Conservation (phyloP, 495 filamentous ascomycete species). For the Aspergillus saccharolyticus region DNA sequence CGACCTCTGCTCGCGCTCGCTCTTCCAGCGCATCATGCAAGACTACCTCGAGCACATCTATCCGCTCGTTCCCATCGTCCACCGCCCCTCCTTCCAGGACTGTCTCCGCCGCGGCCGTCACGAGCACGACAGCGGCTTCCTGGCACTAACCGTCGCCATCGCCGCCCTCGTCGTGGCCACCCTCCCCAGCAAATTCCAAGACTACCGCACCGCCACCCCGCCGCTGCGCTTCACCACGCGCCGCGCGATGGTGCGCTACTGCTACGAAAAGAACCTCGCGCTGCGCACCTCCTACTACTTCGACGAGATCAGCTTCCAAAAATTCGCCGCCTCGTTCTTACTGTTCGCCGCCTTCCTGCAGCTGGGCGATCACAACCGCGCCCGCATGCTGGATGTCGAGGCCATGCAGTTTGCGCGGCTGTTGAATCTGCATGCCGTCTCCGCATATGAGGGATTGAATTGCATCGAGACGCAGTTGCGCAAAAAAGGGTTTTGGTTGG, state of each 20-base stretch:
- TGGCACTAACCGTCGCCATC: conserved; percentile 14
- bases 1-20: conserved; percentile 17
- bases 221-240: conserved; percentile 17
- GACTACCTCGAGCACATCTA: conserved; percentile 22
- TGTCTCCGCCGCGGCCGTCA: conserved; percentile 12
- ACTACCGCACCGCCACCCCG: conserved; percentile 7
- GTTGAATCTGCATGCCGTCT: conserved; percentile 18
- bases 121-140: conserved; percentile 15
- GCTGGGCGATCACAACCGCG: conserved; percentile 22
- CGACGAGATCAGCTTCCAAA: conserved; percentile 23
- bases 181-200: conserved; percentile 15
- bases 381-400: conserved; percentile 22
- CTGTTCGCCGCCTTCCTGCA: conserved; percentile 19
- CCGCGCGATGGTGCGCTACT: conserved; percentile 19
- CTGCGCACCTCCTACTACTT: conserved; percentile 17
- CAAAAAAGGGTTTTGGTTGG: conserved; percentile 36
- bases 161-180: conserved; percentile 23
- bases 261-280: conserved; percentile 13
- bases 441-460: conserved; percentile 19
- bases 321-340: conserved; percentile 21
- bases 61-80: conserved; percentile 21
- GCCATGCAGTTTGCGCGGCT: conserved; percentile 23
- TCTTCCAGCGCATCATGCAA: conserved; percentile 18
- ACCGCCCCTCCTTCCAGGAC: conserved; percentile 19
- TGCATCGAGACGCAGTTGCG: conserved; percentile 37